phyloP scores from a whole-genome alignment of 306 rosid species.

The Macrotyloma uniflorum region DNA sequence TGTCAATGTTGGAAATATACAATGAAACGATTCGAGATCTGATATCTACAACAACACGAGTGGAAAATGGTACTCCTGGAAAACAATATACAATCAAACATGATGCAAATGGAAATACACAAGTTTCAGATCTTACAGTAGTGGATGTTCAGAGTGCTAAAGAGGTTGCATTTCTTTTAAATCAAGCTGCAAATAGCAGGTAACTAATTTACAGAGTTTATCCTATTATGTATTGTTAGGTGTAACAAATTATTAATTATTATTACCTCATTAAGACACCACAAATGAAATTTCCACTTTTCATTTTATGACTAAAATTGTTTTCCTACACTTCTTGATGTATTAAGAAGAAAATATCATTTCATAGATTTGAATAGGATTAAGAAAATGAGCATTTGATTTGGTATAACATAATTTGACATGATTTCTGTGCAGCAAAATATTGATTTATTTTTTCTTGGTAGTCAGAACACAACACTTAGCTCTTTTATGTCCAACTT shows the following conservation, averaged over 20 bases:
- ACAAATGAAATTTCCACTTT: background rate
- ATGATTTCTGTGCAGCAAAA: background rate
- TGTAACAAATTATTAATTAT: background rate
- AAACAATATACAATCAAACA: conserved; percentile 91
- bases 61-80: conserved; percentile 71
- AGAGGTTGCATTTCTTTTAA: conserved; percentile 89
- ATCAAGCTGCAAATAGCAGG: conserved; percentile 95
- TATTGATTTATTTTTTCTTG: background rate
- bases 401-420: background rate
- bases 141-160: conserved; percentile 88
- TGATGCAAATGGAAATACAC: conserved; percentile 79
- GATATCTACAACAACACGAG: conserved; percentile 54
- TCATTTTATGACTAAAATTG: background rate
- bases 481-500: background rate
- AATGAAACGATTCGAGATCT: conserved; percentile 93
- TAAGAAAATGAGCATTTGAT: background rate
- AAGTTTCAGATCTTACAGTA: conserved; percentile 86
- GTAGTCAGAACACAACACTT: background rate
- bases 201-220: conserved; percentile 35
- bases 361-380: conserved; percentile 21
- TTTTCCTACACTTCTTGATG: background rate
- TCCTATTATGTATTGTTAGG: background rate
- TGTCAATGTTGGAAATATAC: conserved; percentile 97
- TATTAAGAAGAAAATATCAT: background rate
- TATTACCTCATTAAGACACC: background rate